Evolutionary conservation across 176 grass and related monocot genomes (phyloP).

Genomic region (Ananas comosus): DNA sequence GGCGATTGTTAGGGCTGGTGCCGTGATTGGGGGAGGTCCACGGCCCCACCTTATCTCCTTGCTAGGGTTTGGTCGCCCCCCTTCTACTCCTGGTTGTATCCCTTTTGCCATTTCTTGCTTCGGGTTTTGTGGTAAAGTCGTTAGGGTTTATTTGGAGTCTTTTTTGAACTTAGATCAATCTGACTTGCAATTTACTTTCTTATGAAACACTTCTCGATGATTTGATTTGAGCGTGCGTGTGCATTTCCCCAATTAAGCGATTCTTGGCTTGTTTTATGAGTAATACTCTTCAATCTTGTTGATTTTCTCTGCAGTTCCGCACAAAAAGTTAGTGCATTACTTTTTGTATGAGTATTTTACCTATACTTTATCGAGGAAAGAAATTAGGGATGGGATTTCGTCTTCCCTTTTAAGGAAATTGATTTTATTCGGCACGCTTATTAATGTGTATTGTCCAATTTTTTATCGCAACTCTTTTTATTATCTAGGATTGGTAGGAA

Average conservation of each 20-base stretch:
- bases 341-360: too few relatives aligned
- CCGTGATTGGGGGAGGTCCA: not conserved
- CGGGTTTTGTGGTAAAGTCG: not conserved
- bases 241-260: not conserved
- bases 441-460: not conserved
- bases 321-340: too few relatives aligned
- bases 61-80: not conserved
- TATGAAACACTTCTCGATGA: not conserved
- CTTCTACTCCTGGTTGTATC: not conserved
- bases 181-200: not conserved
- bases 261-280: too few relatives aligned
- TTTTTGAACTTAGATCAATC: not conserved
- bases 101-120: not conserved
- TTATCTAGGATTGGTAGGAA: conserved; percentile 2
- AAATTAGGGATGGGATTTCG: too few relatives aligned
- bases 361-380: too few relatives aligned
- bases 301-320: too few relatives aligned
- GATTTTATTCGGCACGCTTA: not conserved
- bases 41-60: not conserved
- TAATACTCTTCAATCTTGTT: too few relatives aligned
- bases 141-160: not conserved
- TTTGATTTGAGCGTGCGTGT: not conserved
- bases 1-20: too few relatives aligned
- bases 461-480: not conserved
- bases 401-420: too few relatives aligned